These are phyloP conservation scores for Neonectria magnoliae DNA, from an alignment of 2,329 filamentous ascomycete genomes.

Conservation along the genomic window DNA sequence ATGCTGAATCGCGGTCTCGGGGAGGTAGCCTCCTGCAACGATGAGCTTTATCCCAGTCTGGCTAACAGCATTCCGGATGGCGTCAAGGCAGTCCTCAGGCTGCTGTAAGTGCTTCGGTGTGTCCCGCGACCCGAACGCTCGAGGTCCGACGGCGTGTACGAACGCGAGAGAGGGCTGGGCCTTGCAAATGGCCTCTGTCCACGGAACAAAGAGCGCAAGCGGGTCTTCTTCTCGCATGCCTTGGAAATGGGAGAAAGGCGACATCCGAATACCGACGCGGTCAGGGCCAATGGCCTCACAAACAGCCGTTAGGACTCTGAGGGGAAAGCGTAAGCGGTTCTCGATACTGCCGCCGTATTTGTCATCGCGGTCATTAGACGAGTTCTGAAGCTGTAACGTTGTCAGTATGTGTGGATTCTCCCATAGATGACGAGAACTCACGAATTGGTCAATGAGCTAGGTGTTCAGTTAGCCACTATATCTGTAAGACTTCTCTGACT, in stretches of 20 bases:
- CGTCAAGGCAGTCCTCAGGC: slow-evolving; percentile 45
- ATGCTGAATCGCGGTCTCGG: slow-evolving; percentile 42
- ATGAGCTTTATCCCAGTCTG: slow-evolving; percentile 42
- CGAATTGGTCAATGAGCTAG: slow-evolving; percentile 64
- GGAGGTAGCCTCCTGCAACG: slow-evolving; percentile 48
- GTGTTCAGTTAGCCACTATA: slow-evolving; percentile 13
- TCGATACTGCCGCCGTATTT: slow-evolving; percentile 63
- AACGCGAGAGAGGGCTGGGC: slow-evolving; percentile 68
- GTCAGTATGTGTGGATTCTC: background rate
- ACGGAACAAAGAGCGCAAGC: slow-evolving; percentile 56
- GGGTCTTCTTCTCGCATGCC: slow-evolving; percentile 72
- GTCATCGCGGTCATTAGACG: slow-evolving; percentile 62
- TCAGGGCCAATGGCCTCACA: slow-evolving; percentile 60
- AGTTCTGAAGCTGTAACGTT: slow-evolving; percentile 47
- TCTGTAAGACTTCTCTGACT: background rate
- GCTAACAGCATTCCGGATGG: slow-evolving; percentile 46
- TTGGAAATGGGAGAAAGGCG: slow-evolving; percentile 70
- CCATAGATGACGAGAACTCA: slow-evolving; percentile 36
- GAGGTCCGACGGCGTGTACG: slow-evolving; percentile 69
- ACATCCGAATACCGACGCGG: slow-evolving; percentile 65
- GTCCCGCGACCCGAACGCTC: slow-evolving; percentile 57
- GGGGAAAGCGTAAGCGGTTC: slow-evolving; percentile 61
- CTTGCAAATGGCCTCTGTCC: slow-evolving; percentile 63
- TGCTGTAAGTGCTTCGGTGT: slow-evolving; percentile 43
- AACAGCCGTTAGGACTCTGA: slow-evolving; percentile 59